Conservation (phyloP, 164 flowering plant genomes). For the Santalum album region DNA sequence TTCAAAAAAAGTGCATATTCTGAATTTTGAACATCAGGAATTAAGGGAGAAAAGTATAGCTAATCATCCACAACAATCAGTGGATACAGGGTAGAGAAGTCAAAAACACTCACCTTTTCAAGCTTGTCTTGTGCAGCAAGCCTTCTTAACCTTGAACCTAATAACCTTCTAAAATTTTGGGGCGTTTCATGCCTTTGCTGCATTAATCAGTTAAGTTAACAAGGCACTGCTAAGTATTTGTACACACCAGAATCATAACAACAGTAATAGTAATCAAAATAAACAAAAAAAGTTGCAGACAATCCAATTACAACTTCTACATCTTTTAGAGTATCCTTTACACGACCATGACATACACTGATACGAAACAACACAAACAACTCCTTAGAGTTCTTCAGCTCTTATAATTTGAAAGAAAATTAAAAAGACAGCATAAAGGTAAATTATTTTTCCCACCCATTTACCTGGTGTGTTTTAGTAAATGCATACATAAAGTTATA, state of each 20-base stretch:
- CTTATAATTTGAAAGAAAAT: too few species aligned
- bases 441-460: too few species aligned
- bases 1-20: neutral
- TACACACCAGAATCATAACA: neutral
- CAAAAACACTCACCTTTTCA: conserved; percentile 51
- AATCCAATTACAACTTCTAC: neutral
- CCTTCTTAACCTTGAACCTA: conserved; percentile 63
- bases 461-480: too few species aligned
- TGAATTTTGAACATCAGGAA: neutral
- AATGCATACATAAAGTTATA: too few species aligned
- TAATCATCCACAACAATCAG: neutral
- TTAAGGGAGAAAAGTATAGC: neutral
- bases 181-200: conserved; percentile 77
- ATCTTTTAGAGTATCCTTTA: too few species aligned
- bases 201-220: conserved; percentile 11
- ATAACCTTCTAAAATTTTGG: conserved; percentile 53
- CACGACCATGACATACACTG: too few species aligned
- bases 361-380: too few species aligned
- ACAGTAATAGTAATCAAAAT: neutral
- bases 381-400: too few species aligned
- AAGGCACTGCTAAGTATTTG: neutral
- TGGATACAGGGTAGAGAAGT: neutral
- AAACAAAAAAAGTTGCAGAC: neutral
- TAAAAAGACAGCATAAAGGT: too few species aligned
- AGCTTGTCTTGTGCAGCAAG: conserved; percentile 69